Percentiles rank a stretch among this genome's conserved stretches.
phyloP scores from a whole-genome alignment of 352 stramenopile species.

The Globisporangium emineosum region DNA sequence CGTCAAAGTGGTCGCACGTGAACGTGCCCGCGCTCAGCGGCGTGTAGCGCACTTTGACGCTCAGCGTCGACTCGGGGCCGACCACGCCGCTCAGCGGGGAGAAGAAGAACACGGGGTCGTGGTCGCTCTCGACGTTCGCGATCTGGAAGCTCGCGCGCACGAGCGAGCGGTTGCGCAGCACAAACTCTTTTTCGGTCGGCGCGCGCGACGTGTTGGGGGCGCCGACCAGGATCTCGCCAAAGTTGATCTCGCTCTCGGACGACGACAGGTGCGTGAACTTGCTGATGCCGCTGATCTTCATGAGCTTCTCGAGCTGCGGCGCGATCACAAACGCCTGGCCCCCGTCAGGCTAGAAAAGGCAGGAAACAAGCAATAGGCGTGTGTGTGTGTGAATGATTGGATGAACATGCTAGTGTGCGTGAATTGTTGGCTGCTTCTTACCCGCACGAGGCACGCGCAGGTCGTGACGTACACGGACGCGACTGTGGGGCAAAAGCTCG shows the following conservation, averaged over 20 bases:
- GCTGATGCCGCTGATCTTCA: slow-evolving; percentile 87
- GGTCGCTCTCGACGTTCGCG: slow-evolving; percentile 74
- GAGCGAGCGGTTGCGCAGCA: slow-evolving; percentile 88
- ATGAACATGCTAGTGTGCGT: background rate
- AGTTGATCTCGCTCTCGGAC: slow-evolving; percentile 79
- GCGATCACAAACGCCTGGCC: slow-evolving; percentile 20
- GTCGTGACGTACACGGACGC: slow-evolving; percentile 88
- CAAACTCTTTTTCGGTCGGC: slow-evolving; percentile 75
- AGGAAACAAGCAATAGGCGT: background rate
- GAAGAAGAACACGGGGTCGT: slow-evolving; percentile 86
- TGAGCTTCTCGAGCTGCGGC: slow-evolving; percentile 36
- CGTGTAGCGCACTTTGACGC: slow-evolving; percentile 76
- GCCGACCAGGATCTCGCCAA: slow-evolving; percentile 83
- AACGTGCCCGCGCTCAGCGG: slow-evolving; percentile 84
- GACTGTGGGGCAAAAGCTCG: slow-evolving; percentile 61
- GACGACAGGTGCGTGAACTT: slow-evolving; percentile 88
- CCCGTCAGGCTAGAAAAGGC: slow-evolving; percentile 25
- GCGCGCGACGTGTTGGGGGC: slow-evolving; percentile 32
- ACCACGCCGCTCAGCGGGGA: slow-evolving; percentile 67
- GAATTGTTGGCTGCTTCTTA: slow-evolving; percentile 24
- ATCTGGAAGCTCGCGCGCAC: slow-evolving; percentile 84
- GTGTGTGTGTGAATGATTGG: background rate
- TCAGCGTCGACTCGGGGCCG: slow-evolving; percentile 58
- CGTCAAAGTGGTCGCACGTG: slow-evolving; percentile 89
- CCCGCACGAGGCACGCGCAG: slow-evolving; percentile 53